phyloP scores from a whole-genome alignment of 2,329 filamentous ascomycete species.

The Cladosporium sp. region DNA sequence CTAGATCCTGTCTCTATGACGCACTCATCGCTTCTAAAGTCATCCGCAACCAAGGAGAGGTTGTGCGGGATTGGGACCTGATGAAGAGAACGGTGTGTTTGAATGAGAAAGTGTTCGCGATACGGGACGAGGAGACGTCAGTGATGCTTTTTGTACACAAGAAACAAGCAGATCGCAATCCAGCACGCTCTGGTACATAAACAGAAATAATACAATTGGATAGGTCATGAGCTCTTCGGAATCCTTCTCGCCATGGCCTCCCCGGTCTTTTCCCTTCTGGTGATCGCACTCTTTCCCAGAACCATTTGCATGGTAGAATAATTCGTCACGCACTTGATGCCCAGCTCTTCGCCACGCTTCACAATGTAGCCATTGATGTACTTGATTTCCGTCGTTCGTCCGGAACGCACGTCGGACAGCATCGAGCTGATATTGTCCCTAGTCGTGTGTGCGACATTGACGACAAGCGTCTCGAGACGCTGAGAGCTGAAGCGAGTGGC shows the following conservation, averaged over 20 bases:
- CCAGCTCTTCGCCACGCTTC: constrained; percentile 64
- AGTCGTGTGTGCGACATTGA: constrained; percentile 52
- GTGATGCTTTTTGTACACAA: too few species aligned
- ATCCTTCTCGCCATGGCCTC: background rate
- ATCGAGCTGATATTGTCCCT: constrained; percentile 61
- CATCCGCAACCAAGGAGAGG: too few species aligned
- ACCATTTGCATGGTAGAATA: constrained; percentile 69
- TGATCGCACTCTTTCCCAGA: constrained; percentile 60
- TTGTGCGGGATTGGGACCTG: too few species aligned
- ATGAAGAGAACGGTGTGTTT: too few species aligned
- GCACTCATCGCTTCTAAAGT: too few species aligned
- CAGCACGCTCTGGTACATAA: too few species aligned
- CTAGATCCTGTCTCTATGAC: too few species aligned
- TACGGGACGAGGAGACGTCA: too few species aligned
- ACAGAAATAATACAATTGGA: too few species aligned
- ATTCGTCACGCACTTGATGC: constrained; percentile 68
- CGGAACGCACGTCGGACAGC: constrained; percentile 60
- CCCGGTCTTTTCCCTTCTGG: constrained; percentile 33
- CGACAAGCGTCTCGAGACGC: constrained; percentile 59
- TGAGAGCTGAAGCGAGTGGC: constrained; percentile 55
- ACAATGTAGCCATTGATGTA: constrained; percentile 89
- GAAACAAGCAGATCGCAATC: too few species aligned
- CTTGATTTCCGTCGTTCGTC: constrained; percentile 67
- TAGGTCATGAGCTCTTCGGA: too few species aligned
- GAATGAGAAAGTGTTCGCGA: too few species aligned